phyloP scores from a whole-genome alignment of 2,329 filamentous ascomycete genomes.

The Pseudovirgaria hyperparasitica region DNA sequence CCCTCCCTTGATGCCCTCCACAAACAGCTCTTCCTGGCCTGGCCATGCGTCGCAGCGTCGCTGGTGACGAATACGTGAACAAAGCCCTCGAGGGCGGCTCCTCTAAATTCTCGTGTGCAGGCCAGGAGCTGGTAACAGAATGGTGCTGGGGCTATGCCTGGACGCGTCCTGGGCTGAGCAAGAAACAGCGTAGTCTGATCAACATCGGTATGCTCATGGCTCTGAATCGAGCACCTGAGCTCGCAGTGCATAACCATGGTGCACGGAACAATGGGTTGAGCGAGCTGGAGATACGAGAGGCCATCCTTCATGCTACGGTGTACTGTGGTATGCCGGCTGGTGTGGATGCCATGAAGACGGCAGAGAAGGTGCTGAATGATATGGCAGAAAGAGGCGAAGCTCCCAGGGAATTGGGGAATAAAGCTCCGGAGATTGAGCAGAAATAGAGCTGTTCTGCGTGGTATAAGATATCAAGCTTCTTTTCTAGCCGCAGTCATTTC shows the following conservation, averaged over 20 bases:
- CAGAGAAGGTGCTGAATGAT: slow-evolving; percentile 38
- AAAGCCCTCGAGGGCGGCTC: slow-evolving; percentile 42
- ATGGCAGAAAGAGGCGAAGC: slow-evolving; percentile 35
- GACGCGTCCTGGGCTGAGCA: slow-evolving; percentile 48
- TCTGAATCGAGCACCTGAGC: slow-evolving; percentile 45
- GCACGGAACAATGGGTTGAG: slow-evolving; percentile 50
- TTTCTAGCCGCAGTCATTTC: slow-evolving; percentile 51
- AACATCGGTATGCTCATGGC: slow-evolving; percentile 55
- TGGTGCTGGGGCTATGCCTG: slow-evolving; percentile 52
- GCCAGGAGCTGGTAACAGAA: slow-evolving; percentile 52
- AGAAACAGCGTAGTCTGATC: slow-evolving; percentile 47
- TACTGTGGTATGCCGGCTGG: slow-evolving; percentile 44
- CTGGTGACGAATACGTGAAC: slow-evolving; percentile 50
- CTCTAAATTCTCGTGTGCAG: slow-evolving; percentile 45
- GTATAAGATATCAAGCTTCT: too few species aligned
- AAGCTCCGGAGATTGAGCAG: too few species aligned
- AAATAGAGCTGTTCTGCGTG: too few species aligned
- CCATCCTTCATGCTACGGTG: slow-evolving; percentile 36
- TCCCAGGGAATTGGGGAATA: slow-evolving; percentile 17
- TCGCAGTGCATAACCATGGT: slow-evolving; percentile 49
- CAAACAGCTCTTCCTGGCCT: slow-evolving; percentile 48
- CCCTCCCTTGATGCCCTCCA: slow-evolving; percentile 31
- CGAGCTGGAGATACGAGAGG: slow-evolving; percentile 51
- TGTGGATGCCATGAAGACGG: slow-evolving; percentile 41
- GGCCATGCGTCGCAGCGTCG: slow-evolving; percentile 45